Evolutionary conservation across 176 grass and related monocot species (phyloP), one percentile per base, ranked within the genome.

Genomic region (Typha latifolia): DNA sequence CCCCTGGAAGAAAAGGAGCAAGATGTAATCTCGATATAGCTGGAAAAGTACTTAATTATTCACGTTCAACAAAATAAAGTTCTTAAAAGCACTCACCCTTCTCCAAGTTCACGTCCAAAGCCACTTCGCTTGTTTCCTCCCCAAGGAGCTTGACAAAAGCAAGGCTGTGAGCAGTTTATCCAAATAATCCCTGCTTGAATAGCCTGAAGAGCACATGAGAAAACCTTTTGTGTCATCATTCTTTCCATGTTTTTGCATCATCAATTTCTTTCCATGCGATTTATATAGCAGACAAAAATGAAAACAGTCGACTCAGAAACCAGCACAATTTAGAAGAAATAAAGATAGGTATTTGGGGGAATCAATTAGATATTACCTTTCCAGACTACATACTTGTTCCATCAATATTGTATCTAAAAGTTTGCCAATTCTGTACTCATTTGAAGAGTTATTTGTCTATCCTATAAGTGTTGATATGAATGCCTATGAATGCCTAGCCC

Each of bases 161-260:
- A 99, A 2, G 94, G 94, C 14, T 99, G 94, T 14, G 94, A 99
- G 89, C 94, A 99, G 73, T 99, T 99, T 31, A 99, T 62, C 94
- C 94, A 99, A 15, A 99, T 66, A 26, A 64, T 49, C 51, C 94
- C 94, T 0, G 94, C 89, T 0, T 84, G 49, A 32, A 99, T 89
- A 48, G 74, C 85, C 94, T 93, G 84, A 19, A 64, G 43, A 12
- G 14, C 37, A 43, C 37, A 43, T 43, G 14, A 12, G 56, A 62
- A 55, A 29, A 29, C 27, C 27, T 3, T 0, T 26, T 2, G 2
- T 26, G 0, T n/a, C n/a, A n/a, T 0, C 0, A 26, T 26, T 26
- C 24, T 26, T 26, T 26, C 24, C 34, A 37, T 6, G 7, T 8
- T 8, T 8, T 43, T 10, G 37, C 10, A 7, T 43, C 6, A 43